A percentile compares a stretch with the other conserved stretches of the same genome.
These are phyloP conservation scores for Leishmania turanica DNA, from an alignment of 208 protist species.

Conservation along the genomic window DNA sequence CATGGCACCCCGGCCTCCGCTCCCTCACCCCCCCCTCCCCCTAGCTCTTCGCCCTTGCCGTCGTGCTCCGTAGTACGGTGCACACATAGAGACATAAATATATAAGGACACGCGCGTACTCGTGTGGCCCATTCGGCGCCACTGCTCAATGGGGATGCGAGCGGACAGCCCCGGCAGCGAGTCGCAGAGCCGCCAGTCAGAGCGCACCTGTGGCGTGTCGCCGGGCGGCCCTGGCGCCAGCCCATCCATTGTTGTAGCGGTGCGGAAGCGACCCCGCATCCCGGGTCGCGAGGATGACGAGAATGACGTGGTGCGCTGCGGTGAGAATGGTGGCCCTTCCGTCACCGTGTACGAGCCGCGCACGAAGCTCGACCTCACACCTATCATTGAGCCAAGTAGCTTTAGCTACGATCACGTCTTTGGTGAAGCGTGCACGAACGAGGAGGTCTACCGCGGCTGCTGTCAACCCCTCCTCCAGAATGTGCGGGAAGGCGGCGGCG, in stretches of 20 bases:
- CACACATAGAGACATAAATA: background rate
- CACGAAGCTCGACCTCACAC: slow-evolving; percentile 92
- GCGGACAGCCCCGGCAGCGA: slow-evolving; percentile 9
- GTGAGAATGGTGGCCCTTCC: slow-evolving; percentile 22
- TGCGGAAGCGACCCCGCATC: slow-evolving; percentile 85
- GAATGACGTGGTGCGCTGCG: slow-evolving; percentile 81
- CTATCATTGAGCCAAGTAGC: slow-evolving; percentile 87
- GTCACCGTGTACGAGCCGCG: slow-evolving; percentile 82
- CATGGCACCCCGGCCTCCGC: background rate
- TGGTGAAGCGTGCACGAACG: slow-evolving; percentile 61
- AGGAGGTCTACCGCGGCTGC: slow-evolving; percentile 66
- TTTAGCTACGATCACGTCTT: slow-evolving; percentile 88
- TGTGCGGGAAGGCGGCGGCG: slow-evolving; percentile 65
- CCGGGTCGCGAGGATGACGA: slow-evolving; percentile 51
- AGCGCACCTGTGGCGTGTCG: slow-evolving; percentile 17
- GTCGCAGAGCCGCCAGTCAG: slow-evolving; percentile 7
- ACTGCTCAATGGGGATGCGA: slow-evolving; percentile 2
- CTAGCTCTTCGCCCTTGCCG: background rate
- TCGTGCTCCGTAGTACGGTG: background rate
- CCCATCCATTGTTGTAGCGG: slow-evolving; percentile 71
- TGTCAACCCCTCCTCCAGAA: slow-evolving; percentile 68
- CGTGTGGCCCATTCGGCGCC: background rate
- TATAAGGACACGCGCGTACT: background rate
- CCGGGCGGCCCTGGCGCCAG: background rate
- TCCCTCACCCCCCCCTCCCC: background rate